Percentiles rank a stretch among this genome's conserved stretches.
These are phyloP conservation scores for Sarocladium oryzae DNA, from an alignment of 2,329 filamentous ascomycete genomes.

Conservation along the genomic window DNA sequence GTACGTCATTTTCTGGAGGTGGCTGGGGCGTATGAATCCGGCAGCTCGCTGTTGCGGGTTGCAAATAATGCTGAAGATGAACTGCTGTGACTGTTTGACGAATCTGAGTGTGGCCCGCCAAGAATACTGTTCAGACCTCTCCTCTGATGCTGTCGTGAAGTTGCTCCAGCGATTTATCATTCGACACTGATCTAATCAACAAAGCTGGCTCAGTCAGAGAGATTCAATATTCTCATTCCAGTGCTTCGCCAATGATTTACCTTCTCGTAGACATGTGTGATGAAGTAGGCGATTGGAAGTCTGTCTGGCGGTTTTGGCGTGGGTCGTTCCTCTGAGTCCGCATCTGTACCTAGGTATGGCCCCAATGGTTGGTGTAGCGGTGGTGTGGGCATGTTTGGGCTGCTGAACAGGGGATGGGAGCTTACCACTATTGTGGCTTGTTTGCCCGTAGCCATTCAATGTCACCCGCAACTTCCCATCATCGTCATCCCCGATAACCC, in stretches of 20 bases:
- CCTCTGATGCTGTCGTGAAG: background rate
- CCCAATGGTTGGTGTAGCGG: background rate
- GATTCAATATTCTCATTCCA: too few species aligned
- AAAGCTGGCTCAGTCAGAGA: too few species aligned
- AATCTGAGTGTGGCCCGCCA: too few species aligned
- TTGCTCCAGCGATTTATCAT: too few species aligned
- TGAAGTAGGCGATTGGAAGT: too few species aligned
- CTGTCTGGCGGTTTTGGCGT: background rate
- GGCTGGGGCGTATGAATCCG: background rate
- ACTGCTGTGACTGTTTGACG: background rate
- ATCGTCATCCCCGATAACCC: background rate
- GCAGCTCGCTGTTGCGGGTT: background rate
- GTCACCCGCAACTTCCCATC: background rate
- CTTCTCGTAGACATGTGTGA: too few species aligned
- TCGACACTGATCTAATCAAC: too few species aligned
- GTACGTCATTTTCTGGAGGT: background rate
- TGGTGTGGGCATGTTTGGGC: background rate
- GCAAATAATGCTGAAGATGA: background rate
- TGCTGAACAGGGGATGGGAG: background rate
- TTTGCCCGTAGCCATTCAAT: background rate
- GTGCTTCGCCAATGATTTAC: too few species aligned
- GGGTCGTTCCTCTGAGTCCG: too few species aligned
- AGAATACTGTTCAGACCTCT: too few species aligned
- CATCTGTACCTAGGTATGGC: too few species aligned
- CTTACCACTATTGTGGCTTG: conserved; percentile 1